phyloP scores from a whole-genome alignment of 2,329 filamentous ascomycete species.

The Colletotrichum kahawae region DNA sequence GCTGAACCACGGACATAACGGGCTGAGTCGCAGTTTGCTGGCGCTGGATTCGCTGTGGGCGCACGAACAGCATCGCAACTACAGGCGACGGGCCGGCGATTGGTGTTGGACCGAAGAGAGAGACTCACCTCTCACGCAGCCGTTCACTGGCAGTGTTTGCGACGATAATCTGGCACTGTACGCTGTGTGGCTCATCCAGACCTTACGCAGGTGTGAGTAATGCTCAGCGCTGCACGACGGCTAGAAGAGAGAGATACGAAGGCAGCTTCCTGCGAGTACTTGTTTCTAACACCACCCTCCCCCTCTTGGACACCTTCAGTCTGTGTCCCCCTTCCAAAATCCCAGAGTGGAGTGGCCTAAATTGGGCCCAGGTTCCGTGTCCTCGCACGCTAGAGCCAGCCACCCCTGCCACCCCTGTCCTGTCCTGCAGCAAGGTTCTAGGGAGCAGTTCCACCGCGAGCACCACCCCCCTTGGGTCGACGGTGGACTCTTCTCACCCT shows the following conservation, averaged over 20 bases:
- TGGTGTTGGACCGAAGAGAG: not conserved
- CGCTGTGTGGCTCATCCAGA: not conserved
- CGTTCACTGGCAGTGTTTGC: not conserved
- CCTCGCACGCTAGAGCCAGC: not conserved
- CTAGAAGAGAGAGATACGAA: not conserved
- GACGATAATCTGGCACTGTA: not conserved
- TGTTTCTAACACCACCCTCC: not conserved
- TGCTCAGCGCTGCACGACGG: not conserved
- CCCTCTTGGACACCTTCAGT: not conserved
- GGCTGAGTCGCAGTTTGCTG: constrained; percentile 2
- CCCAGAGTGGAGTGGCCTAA: not conserved
- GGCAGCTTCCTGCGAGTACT: not conserved
- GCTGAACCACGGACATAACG: not conserved
- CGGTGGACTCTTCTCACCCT: not conserved
- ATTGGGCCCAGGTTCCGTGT: not conserved
- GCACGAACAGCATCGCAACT: not conserved
- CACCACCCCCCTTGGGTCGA: not conserved
- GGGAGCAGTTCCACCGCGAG: not conserved
- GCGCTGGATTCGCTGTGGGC: not conserved
- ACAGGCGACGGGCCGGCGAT: not conserved
- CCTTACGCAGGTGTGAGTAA: constrained; percentile 3
- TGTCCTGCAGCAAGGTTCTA: not conserved
- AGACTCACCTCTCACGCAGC: not conserved
- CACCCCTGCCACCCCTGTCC: not conserved
- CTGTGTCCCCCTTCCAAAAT: not conserved